Conservation (phyloP, 2,329 filamentous ascomycete genomes). For the Colletotrichum tofieldiae region DNA sequence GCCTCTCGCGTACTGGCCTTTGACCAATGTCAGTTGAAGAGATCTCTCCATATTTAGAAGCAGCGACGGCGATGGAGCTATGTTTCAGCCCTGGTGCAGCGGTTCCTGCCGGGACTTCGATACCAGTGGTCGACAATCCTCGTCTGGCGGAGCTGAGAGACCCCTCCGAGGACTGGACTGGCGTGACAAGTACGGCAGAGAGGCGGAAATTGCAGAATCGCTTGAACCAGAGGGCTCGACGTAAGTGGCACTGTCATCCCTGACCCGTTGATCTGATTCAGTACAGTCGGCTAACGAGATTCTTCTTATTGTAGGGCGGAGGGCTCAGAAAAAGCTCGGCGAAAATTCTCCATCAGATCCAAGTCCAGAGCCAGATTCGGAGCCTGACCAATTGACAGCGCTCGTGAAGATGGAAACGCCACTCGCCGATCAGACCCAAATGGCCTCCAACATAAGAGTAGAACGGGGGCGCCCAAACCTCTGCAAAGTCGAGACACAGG, state of each 20-base stretch:
- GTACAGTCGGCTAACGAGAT: not conserved
- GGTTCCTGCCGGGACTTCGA: slow-evolving; percentile 10
- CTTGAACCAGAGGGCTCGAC: slow-evolving; percentile 36
- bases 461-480: not conserved
- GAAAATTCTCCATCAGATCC: not conserved
- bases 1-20: too few relatives aligned
- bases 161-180: slow-evolving; percentile 53
- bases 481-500: slow-evolving; percentile 10
- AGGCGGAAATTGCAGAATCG: slow-evolving; percentile 42
- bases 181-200: slow-evolving; percentile 48
- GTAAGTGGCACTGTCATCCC: slow-evolving; percentile 22
- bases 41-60: not conserved
- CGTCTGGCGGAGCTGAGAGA: slow-evolving; percentile 25
- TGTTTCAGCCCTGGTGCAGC: slow-evolving; percentile 31
- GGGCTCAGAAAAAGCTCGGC: not conserved
- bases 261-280: not conserved
- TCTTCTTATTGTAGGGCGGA: not conserved
- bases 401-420: not conserved
- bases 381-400: too few relatives aligned
- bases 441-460: not conserved
- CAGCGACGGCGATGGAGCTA: slow-evolving; percentile 17
- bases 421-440: not conserved
- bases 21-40: not conserved
- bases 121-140: slow-evolving; percentile 28
- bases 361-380: not conserved